Base-by-base conservation (phyloP, 257 asterid genomes). In the Misopates orontium region DNA sequence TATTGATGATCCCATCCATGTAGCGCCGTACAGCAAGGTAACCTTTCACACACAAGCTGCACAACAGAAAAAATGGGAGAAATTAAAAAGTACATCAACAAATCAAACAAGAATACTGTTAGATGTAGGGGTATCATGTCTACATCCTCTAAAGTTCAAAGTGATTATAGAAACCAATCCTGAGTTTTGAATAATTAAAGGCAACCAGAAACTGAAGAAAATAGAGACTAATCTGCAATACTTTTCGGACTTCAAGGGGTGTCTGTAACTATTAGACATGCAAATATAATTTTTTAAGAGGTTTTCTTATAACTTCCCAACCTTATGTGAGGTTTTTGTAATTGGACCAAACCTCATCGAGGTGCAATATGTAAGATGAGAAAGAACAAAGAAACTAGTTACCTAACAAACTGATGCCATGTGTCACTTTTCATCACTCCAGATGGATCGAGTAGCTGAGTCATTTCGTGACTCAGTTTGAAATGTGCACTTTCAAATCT, bases 391-490 rank as follows among this genome's bases (percentile, higher is more conserved):
- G 3, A 28, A 28, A 28, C 4, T 28, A 62, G 63, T 78, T 74
- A 88, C 99, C 95, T 85, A 10, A 94, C 96, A 48, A 90, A 94
- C 62, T 71, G 93, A 85, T 77, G 64, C 96, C 97, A 94, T 13
- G 96, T 84, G 68, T 94, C 99, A 44, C 99, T 85, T 76, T 90
- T 94, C 99, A 90, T 94, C 68, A 89, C 84, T 57, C 96, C 96
- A 15, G 99, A 88, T 14, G 99, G 99, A 74, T 94, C 99, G 13
- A 94, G 90, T 76, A 94, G 62, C 64, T 94, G 99, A 63, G 99
- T 94, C 99, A 94, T 94, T 80, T 94, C 99, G 40, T 94, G 99
- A 70, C 99, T 94, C 67, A 94, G 82, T 74, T 94, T 94, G 85
- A 94, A 94, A 81, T 94, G 97, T 67, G 99, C 99, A 45, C 97